Percentiles rank a stretch among this genome's conserved stretches.
Conservation (phyloP, 768 basidiomycete species). For the Nevesoporus exiguus region DNA sequence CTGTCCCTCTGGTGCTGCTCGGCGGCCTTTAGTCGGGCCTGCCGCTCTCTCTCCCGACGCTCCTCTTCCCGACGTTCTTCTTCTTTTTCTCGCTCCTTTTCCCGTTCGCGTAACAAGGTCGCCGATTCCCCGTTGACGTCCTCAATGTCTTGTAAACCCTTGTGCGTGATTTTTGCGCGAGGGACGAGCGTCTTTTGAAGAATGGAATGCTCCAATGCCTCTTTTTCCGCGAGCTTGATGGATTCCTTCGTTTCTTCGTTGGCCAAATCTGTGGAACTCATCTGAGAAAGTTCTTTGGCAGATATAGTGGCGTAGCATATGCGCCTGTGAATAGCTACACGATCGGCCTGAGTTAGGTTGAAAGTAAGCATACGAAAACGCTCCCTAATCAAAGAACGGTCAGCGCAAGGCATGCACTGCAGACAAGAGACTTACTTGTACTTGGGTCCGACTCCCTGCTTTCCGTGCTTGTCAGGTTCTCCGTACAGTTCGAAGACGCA, state of each 20-base stretch:
- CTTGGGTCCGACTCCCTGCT: conserved; percentile 61
- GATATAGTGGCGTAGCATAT: conserved; percentile 66
- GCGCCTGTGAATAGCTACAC: conserved; percentile 72
- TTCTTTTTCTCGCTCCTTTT: conserved; percentile 58
- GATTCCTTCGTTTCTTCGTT: conserved; percentile 83
- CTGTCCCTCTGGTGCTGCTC: conserved; percentile 44
- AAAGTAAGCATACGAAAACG: conserved; percentile 89
- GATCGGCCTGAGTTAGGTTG: conserved; percentile 82
- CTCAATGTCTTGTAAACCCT: conserved; percentile 89
- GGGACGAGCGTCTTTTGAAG: conserved; percentile 61
- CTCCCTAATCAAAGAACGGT: conserved; percentile 48
- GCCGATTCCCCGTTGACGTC: conserved; percentile 57
- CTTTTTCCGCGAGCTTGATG: conserved; percentile 78
- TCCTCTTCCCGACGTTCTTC: conserved; percentile 58
- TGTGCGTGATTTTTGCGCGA: conserved; percentile 87
- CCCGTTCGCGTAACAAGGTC: conserved; percentile 39
- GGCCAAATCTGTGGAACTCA: conserved; percentile 87
- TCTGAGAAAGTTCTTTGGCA: conserved; percentile 70
- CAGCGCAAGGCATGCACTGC: background rate
- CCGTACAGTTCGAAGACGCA: conserved; percentile 72
- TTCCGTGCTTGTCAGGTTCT: conserved; percentile 72
- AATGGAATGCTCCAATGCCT: conserved; percentile 82
- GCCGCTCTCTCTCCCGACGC: conserved; percentile 65
- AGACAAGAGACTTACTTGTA: conserved; percentile 62
- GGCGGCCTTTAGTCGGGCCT: conserved; percentile 54